These are phyloP conservation scores for Periglandula ipomoeae DNA, from an alignment of 2,329 filamentous ascomycete species.

Conservation along the genomic window DNA sequence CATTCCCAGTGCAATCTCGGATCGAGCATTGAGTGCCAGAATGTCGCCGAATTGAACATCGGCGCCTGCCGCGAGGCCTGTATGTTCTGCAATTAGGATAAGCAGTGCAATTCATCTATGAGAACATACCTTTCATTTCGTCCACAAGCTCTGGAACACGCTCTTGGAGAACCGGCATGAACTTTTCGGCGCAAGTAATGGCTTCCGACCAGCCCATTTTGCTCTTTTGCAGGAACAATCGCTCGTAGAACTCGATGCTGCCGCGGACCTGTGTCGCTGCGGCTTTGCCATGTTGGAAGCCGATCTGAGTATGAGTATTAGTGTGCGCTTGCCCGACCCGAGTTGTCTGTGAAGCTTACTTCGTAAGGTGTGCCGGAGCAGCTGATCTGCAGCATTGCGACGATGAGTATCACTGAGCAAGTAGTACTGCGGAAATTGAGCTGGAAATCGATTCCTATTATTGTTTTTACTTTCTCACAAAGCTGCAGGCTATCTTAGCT, in stretches of 20 bases:
- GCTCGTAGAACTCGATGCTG: not conserved
- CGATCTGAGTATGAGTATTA: not conserved
- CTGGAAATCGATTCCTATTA: no score
- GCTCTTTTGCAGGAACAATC: not conserved
- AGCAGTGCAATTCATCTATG: not conserved
- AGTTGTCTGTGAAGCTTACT: no score
- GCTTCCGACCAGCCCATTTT: not conserved
- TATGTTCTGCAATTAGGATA: not conserved
- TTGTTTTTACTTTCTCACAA: no score
- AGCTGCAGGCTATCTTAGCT: no score
- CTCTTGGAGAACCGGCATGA: not conserved
- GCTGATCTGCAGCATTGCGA: no score
- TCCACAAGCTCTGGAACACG: not conserved
- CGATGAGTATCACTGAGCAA: no score
- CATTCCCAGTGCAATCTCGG: constrained; percentile 47
- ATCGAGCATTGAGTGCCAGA: constrained; percentile 45
- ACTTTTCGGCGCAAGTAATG: not conserved
- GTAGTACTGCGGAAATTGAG: no score
- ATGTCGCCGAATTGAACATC: constrained; percentile 34
- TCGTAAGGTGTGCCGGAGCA: not conserved
- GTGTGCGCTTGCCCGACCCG: no score
- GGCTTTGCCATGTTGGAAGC: not conserved
- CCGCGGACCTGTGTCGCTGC: not conserved
- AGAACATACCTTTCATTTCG: not conserved
- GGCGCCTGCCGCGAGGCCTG: constrained; percentile 43